A percentile compares a stretch with the other conserved stretches of the same genome.
phyloP scores from a whole-genome alignment of 257 asterid species.

The Gardenia jasminoides region DNA sequence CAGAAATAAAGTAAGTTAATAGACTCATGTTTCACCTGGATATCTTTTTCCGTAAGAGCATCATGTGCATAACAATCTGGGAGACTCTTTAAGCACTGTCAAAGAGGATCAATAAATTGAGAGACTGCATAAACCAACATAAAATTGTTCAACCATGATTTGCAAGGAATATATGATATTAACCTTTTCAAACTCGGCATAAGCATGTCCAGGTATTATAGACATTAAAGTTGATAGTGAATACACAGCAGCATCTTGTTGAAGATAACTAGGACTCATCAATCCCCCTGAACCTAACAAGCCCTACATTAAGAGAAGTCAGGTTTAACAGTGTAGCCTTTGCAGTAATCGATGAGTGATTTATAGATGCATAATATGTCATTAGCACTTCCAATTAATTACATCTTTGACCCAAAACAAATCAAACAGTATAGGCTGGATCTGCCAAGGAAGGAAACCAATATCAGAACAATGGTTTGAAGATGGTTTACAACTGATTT shows the following conservation, averaged over 20 bases:
- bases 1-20: background rate
- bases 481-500: background rate
- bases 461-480: background rate
- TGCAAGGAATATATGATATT: slow-evolving; percentile 15
- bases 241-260: slow-evolving; percentile 75
- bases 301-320: slow-evolving; percentile 45
- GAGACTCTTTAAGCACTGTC: slow-evolving; percentile 71
- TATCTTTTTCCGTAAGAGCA: slow-evolving; percentile 66
- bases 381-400: background rate
- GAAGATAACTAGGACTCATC: slow-evolving; percentile 62
- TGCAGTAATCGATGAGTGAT: background rate
- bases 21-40: slow-evolving; percentile 54
- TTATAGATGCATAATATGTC: background rate
- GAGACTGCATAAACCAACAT: background rate
- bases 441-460: background rate
- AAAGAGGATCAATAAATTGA: slow-evolving; percentile 25
- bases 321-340: background rate
- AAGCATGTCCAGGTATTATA: slow-evolving; percentile 76
- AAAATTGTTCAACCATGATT: slow-evolving; percentile 9
- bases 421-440: background rate
- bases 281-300: slow-evolving; percentile 73
- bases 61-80: slow-evolving; percentile 76
- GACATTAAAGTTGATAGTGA: slow-evolving; percentile 84
- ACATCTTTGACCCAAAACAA: background rate
- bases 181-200: slow-evolving; percentile 88